A percentile compares a stretch with the other conserved stretches of the same genome.
Evolutionary conservation across 768 basidiomycete species (phyloP).

Genomic region (Crucibulum laeve): DNA sequence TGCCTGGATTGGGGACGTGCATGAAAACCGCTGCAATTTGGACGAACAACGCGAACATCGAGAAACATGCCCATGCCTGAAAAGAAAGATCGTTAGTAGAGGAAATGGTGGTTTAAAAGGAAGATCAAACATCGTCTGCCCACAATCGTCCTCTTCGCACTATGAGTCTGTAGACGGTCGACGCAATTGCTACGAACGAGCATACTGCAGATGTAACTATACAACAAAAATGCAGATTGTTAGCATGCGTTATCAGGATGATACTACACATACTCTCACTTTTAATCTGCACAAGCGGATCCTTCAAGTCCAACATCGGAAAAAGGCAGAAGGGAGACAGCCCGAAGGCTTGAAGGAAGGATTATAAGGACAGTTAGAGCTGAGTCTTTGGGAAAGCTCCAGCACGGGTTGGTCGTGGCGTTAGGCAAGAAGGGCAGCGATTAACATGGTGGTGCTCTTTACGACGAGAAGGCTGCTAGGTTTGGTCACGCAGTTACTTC

Average conservation of each 20-base stretch:
- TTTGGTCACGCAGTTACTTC: background rate
- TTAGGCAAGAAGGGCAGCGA: too few relatives aligned
- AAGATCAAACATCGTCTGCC: conserved; percentile 30
- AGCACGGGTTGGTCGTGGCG: too few relatives aligned
- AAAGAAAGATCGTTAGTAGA: background rate
- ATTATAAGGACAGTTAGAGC: background rate
- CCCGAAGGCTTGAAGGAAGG: background rate
- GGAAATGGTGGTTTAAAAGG: background rate
- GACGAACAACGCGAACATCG: conserved; percentile 19
- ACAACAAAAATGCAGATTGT: background rate
- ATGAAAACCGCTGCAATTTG: conserved; percentile 24
- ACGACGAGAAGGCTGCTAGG: background rate
- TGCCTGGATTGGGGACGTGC: conserved; percentile 18
- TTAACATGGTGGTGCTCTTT: background rate
- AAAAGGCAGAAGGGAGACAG: background rate
- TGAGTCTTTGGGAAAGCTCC: too few relatives aligned
- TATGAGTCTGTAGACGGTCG: conserved; percentile 24
- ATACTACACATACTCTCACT: too few relatives aligned
- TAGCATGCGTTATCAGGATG: conserved; percentile 7
- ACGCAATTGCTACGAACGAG: conserved; percentile 24
- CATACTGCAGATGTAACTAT: conserved; percentile 28
- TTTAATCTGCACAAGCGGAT: conserved; percentile 13
- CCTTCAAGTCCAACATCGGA: conserved; percentile 4
- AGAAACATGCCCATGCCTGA: conserved; percentile 25
- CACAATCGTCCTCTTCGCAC: conserved; percentile 25